phyloP scores from a whole-genome alignment of 345 rosid species.

The Heritiera fomes region DNA sequence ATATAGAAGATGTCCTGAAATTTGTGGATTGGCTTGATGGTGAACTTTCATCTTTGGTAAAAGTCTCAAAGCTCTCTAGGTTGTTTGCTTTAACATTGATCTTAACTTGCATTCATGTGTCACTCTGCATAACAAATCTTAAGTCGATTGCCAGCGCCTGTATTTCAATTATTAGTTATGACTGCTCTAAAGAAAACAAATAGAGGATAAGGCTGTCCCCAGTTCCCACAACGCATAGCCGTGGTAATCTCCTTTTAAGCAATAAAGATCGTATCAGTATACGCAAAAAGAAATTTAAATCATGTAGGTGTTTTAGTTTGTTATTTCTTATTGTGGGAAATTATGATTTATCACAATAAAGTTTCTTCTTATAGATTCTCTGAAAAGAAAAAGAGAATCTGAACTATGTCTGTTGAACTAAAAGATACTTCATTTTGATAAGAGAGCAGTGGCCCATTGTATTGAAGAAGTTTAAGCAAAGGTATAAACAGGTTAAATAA shows the following conservation, averaged over 20 bases:
- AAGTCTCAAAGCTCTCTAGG: slow-evolving; percentile 25
- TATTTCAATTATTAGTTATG: background rate
- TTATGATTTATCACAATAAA: background rate
- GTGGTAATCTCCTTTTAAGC: background rate
- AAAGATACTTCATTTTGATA: background rate
- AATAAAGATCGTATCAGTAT: background rate
- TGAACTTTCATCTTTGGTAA: slow-evolving; percentile 76
- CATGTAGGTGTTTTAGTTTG: background rate
- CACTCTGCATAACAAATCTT: background rate
- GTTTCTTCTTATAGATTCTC: background rate
- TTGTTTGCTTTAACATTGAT: background rate
- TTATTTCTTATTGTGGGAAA: background rate
- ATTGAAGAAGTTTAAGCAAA: background rate
- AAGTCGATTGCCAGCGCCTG: background rate
- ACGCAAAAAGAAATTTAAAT: background rate
- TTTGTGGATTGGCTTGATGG: slow-evolving; percentile 83
- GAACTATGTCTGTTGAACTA: background rate
- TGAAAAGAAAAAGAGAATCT: background rate
- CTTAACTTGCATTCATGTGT: background rate
- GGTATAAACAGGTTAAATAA: background rate
- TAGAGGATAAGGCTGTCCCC: background rate
- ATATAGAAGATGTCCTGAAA: slow-evolving; percentile 72
- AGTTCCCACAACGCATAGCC: background rate
- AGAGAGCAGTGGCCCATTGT: background rate
- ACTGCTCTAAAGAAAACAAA: background rate